phyloP scores from a whole-genome alignment of 2,329 filamentous ascomycete species.

The Leptodontidium sp. region DNA sequence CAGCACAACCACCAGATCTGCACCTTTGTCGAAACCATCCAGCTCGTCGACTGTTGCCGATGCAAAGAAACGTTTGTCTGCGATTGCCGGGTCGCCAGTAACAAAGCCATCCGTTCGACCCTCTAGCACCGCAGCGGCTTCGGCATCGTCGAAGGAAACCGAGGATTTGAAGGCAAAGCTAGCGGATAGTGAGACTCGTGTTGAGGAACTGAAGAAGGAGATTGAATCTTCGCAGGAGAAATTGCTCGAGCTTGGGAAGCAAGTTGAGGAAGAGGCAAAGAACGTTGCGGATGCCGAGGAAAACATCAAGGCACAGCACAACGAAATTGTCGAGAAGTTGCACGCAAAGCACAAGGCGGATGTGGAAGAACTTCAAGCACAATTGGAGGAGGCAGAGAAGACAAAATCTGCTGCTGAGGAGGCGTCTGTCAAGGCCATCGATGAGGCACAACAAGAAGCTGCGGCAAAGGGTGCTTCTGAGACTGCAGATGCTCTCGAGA shows the following conservation, averaged over 20 bases:
- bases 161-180: conserved; percentile 69
- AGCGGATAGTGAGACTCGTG: conserved; percentile 63
- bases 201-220: conserved; percentile 64
- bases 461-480: conserved; percentile 40
- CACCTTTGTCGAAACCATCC: conserved; percentile 49
- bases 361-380: conserved; percentile 40
- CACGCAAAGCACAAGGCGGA: conserved; percentile 41
- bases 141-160: conserved; percentile 59
- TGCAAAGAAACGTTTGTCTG: conserved; percentile 66
- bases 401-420: conserved; percentile 38
- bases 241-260: conserved; percentile 61
- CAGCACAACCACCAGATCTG: conserved; percentile 46
- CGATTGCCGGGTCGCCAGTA: conserved; percentile 50
- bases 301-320: conserved; percentile 53
- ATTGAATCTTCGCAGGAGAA: conserved; percentile 64
- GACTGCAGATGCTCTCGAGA: conserved; percentile 52
- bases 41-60: conserved; percentile 52
- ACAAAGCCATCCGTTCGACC: conserved; percentile 53
- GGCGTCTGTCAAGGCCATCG: conserved; percentile 42
- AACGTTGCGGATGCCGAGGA: conserved; percentile 51
- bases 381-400: conserved; percentile 42
- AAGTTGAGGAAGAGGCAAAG: conserved; percentile 54
- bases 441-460: conserved; percentile 44
- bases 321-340: conserved; percentile 55
- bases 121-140: conserved; percentile 14